Percentiles rank a stretch among this genome's conserved stretches.
These are phyloP conservation scores for Trichoderma hamatum DNA, from an alignment of 2,329 filamentous ascomycete genomes.

Conservation along the genomic window DNA sequence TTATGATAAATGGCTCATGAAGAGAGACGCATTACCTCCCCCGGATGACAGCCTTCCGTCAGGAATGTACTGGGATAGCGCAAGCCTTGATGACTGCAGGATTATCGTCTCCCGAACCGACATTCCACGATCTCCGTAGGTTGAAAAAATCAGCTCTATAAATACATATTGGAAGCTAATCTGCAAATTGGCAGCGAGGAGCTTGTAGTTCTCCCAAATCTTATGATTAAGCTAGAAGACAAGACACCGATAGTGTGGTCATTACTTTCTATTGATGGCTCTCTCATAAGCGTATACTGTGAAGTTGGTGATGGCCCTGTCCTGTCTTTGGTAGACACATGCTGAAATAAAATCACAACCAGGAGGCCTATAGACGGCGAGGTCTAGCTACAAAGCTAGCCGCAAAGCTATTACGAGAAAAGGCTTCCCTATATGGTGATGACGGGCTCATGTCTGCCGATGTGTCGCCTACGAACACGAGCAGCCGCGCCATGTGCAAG, in stretches of 20 bases:
- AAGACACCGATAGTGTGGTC: conserved; percentile 64
- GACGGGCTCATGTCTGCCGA: conserved; percentile 64
- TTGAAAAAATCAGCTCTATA: conserved; percentile 26
- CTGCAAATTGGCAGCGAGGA: conserved; percentile 41
- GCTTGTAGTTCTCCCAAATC: conserved; percentile 50
- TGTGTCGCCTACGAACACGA: conserved; percentile 62
- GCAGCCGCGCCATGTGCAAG: conserved; percentile 64
- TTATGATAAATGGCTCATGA: conserved; percentile 64
- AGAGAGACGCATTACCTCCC: conserved; percentile 48
- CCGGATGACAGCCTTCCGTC: conserved; percentile 41
- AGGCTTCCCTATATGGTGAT: conserved; percentile 47
- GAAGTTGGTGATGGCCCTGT: conserved; percentile 52
- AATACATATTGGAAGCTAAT: not conserved
- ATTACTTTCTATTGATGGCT: conserved; percentile 64
- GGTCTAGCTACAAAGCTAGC: conserved; percentile 67
- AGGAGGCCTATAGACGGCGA: conserved; percentile 59
- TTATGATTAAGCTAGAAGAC: conserved; percentile 50
- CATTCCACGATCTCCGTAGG: conserved; percentile 58
- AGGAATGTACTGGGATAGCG: conserved; percentile 58
- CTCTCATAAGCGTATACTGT: conserved; percentile 63
- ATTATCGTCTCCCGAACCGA: conserved; percentile 58
- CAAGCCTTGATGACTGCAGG: conserved; percentile 56
- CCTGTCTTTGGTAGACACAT: no score
- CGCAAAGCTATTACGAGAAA: conserved; percentile 58
- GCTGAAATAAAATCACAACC: not conserved